A percentile compares a stretch with the other conserved stretches of the same genome.
phyloP scores from a whole-genome alignment of 2,329 filamentous ascomycete genomes.

The Clarireedia sp. region DNA sequence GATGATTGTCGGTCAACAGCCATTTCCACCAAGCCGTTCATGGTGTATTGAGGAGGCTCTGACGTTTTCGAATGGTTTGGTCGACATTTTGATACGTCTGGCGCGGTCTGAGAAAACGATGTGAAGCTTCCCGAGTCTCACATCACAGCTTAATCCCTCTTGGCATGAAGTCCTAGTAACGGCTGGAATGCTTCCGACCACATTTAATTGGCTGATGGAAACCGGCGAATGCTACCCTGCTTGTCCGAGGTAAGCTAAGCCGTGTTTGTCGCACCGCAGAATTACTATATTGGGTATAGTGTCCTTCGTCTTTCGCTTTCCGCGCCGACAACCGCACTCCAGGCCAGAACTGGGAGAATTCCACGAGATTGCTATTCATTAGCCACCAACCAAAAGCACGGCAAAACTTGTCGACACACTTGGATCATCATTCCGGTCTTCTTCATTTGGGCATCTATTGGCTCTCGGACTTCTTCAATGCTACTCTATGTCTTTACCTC shows the following conservation, averaged over 20 bases:
- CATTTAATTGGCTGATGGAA: neutral
- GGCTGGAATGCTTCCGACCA: neutral
- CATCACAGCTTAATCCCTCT: neutral
- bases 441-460: too few relatives aligned
- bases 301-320: too few relatives aligned
- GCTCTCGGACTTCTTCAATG: too few relatives aligned
- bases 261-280: too few relatives aligned
- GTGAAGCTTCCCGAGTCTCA: slow-evolving; percentile 8
- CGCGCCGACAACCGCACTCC: too few relatives aligned
- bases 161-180: neutral
- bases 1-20: neutral
- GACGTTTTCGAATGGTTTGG: neutral
- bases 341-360: too few relatives aligned
- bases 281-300: too few relatives aligned
- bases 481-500: too few relatives aligned
- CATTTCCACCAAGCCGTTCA: neutral
- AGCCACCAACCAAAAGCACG: too few relatives aligned
- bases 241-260: neutral
- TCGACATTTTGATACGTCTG: neutral
- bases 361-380: too few relatives aligned
- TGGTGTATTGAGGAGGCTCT: neutral
- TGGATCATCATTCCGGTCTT: too few relatives aligned
- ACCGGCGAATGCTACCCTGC: neutral
- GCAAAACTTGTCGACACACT: too few relatives aligned
- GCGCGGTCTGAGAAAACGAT: slow-evolving; percentile 2